Evolutionary conservation across 1,284 basidiomycete species (phyloP), one percentile per base, ranked within the genome.

Genomic region (Macrocystidia cucumis): DNA sequence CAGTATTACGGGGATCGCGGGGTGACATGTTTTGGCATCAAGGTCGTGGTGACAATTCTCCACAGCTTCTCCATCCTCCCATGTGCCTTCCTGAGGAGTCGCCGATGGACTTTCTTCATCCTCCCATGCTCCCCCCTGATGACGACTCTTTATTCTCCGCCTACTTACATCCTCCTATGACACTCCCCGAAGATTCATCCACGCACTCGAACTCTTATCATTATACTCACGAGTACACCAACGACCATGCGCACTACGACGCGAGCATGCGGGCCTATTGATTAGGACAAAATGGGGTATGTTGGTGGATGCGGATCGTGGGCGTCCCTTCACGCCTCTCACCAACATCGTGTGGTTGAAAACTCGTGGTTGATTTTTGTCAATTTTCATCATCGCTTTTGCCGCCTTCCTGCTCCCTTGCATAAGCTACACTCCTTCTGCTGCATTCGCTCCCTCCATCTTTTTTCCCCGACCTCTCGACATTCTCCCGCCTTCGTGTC

Each of bases 21-120:
- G 62, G 65, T 1, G 78, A 70, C 43, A 65, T 74, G 6, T 77
- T 79, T 49, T 85, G 80, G 78, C 81, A 84, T 52, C 79, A 81
- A 2, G 62, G 72, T 1, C 67, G 73, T 53, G 56, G 58, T 29
- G 62, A 65, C 39, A 58, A 65, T 39, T 74, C 72, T 7, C 70
- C 71, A 3, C 63, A 65, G 29, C 52, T 72, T 34, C 59, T 74
- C 41, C 78, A 67, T 40, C 64, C 63, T 29, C 62, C 63, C 13
- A 70, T 70, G 64, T 54, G 65, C 6, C 57, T 65, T 0, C 60
- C 67, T 24, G 69, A 74, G 20, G 74, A 79, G 17, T 63, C 60
- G 26, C 57, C 74, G 5, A 73, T 74, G 19, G 60, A 69, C 4
- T 78, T 70, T 39, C 52, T 78, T 11, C 75, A 78, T 43, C 71